phyloP scores from a whole-genome alignment of 1,139 yeast species.

The Candida sanyaensis region DNA sequence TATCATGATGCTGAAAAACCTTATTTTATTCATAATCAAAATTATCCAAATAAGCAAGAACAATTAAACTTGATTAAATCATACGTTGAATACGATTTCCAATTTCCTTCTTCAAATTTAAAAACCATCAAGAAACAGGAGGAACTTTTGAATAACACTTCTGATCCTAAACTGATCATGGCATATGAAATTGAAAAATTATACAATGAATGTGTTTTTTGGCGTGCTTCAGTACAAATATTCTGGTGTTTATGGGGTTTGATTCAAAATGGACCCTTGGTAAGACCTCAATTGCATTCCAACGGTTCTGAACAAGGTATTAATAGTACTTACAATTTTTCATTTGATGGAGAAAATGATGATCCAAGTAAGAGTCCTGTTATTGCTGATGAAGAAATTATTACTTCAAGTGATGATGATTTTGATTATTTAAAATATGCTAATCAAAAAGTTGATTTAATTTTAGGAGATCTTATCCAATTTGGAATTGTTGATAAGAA shows the following conservation, averaged over 20 bases:
- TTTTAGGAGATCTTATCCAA: slow-evolving; percentile 73
- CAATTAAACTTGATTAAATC: slow-evolving; percentile 72
- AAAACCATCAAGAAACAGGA: slow-evolving; percentile 20
- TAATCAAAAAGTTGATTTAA: slow-evolving; percentile 68
- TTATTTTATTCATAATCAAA: slow-evolving; percentile 53
- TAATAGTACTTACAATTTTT: slow-evolving; percentile 41
- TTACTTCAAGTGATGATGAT: slow-evolving; percentile 57
- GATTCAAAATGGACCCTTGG: slow-evolving; percentile 61
- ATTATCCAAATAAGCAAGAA: slow-evolving; percentile 68
- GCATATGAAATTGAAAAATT: slow-evolving; percentile 60
- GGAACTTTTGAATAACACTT: slow-evolving; percentile 15
- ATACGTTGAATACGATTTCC: slow-evolving; percentile 61
- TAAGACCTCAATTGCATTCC: slow-evolving; percentile 18
- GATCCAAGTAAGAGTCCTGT: not conserved
- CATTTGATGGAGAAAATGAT: slow-evolving; percentile 28
- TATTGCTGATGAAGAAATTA: slow-evolving; percentile 23
- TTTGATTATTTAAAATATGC: slow-evolving; percentile 82
- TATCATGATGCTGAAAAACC: slow-evolving; percentile 70
- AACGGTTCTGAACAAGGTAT: slow-evolving; percentile 31
- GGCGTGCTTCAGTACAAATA: slow-evolving; percentile 82
- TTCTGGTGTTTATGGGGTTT: slow-evolving; percentile 95
- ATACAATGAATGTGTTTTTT: slow-evolving; percentile 64
- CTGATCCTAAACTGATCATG: slow-evolving; percentile 27
- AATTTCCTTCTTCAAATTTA: slow-evolving; percentile 37
- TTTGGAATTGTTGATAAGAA: slow-evolving; percentile 53